phyloP scores from a whole-genome alignment of 2,329 filamentous ascomycete species.

The Paracamarosporium sp. region DNA sequence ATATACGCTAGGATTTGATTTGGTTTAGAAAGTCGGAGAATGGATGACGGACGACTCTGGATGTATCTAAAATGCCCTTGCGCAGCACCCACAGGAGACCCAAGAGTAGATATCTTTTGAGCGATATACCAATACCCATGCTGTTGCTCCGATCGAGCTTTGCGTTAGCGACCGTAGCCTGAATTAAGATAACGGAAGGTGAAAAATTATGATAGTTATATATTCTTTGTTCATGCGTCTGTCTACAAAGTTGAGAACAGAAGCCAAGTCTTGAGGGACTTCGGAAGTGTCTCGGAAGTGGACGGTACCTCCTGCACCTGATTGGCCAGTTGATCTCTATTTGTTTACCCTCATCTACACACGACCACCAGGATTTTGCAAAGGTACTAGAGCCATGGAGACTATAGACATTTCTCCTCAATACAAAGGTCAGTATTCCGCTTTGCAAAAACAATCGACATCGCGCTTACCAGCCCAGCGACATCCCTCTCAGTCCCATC shows the following conservation, averaged over 20 bases:
- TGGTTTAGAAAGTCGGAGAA: background rate
- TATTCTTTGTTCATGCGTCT: too few relatives aligned
- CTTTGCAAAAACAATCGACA: background rate
- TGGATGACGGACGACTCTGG: background rate
- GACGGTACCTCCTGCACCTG: background rate
- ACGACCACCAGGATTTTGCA: slow-evolving; percentile 2
- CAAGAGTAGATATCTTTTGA: background rate
- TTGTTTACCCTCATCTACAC: slow-evolving; percentile 43
- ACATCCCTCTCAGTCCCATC: slow-evolving; percentile 45
- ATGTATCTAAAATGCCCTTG: slow-evolving; percentile 1
- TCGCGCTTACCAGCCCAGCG: slow-evolving; percentile 27
- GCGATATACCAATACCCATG: background rate
- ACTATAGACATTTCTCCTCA: slow-evolving; percentile 36
- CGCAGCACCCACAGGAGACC: background rate
- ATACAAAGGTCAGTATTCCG: slow-evolving; percentile 33
- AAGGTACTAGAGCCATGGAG: slow-evolving; percentile 14
- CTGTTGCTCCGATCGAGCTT: slow-evolving; percentile 5
- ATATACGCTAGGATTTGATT: background rate
- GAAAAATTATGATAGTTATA: too few relatives aligned
- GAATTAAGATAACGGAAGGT: too few relatives aligned
- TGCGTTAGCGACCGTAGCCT: background rate
- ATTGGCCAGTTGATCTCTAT: slow-evolving; percentile 25
- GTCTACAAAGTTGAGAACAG: too few relatives aligned
- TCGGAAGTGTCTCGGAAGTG: slow-evolving; percentile 5
- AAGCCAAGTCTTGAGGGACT: background rate